phyloP scores from a whole-genome alignment of 2,329 filamentous ascomycete species.

The Xenoacremonium recifei region DNA sequence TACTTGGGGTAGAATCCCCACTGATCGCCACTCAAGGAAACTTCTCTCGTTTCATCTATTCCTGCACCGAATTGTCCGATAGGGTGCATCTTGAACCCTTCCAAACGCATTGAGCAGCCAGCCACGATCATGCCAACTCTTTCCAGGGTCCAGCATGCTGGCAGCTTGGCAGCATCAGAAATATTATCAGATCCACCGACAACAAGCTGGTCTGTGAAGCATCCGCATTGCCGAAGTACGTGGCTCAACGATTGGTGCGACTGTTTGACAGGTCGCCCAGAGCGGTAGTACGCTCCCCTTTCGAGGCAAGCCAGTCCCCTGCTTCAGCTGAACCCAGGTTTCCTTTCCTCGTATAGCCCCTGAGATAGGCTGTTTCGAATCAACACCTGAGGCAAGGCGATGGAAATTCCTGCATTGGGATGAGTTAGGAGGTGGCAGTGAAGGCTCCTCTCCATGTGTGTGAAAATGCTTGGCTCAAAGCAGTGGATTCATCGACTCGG shows the following conservation, averaged over 20 bases:
- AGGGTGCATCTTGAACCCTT: background rate
- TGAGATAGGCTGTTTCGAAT: constrained; percentile 2
- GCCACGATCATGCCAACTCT: background rate
- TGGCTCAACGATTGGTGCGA: background rate
- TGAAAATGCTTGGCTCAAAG: too few relatives aligned
- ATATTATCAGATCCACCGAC: background rate
- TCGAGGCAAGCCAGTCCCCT: too few relatives aligned
- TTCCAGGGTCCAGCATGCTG: background rate
- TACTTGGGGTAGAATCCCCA: constrained; percentile 3
- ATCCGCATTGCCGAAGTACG: constrained; percentile 1
- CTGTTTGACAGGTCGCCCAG: background rate
- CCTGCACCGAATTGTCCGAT: constrained; percentile 14
- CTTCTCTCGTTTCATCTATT: constrained; percentile 5
- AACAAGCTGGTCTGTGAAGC: background rate
- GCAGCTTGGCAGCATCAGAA: too few relatives aligned
- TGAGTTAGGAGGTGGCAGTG: constrained; percentile 3
- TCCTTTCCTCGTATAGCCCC: too few relatives aligned
- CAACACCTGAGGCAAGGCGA: constrained; percentile 1
- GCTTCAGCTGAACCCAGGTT: too few relatives aligned
- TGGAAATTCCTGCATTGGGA: background rate
- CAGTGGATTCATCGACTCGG: too few relatives aligned
- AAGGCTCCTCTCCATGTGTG: background rate
- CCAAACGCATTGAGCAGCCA: background rate
- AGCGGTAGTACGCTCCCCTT: too few relatives aligned
- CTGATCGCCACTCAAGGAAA: constrained; percentile 8